Evolutionary conservation across 2,329 filamentous ascomycete species (phyloP).

Genomic region (Fonsecaea pedrosoi): DNA sequence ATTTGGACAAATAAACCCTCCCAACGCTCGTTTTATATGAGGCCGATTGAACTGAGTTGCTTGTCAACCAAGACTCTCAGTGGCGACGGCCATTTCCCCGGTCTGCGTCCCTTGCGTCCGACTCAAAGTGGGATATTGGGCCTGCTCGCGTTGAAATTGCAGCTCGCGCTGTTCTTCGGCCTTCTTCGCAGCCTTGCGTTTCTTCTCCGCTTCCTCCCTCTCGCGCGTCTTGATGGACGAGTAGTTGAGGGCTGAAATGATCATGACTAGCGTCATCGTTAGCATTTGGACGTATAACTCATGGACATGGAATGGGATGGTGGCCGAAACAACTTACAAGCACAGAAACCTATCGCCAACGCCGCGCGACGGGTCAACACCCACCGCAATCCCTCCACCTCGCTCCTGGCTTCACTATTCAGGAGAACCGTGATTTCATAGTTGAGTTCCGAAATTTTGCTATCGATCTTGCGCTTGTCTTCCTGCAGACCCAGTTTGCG

Average conservation of each 20-base stretch:
- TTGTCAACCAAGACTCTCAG: constrained; percentile 10
- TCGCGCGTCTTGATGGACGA: constrained; percentile 49
- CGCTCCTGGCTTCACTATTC: constrained; percentile 87
- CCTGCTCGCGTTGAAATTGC: constrained; percentile 13
- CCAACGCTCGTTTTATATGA: not conserved
- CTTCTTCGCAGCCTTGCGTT: constrained; percentile 46
- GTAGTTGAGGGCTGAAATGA: constrained; percentile 55
- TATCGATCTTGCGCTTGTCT: constrained; percentile 84
- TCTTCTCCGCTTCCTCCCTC: constrained; percentile 46
- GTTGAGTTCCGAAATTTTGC: constrained; percentile 89
- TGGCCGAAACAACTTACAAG: constrained; percentile 48
- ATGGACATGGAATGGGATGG: too few relatives aligned
- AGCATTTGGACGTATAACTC: not conserved
- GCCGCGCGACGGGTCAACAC: constrained; percentile 72
- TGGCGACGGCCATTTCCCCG: constrained; percentile 9
- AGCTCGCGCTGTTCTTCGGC: constrained; percentile 35
- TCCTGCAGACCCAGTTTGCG: constrained; percentile 89
- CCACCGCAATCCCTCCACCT: constrained; percentile 92
- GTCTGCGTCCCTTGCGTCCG: constrained; percentile 36
- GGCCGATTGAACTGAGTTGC: not conserved
- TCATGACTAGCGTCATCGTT: constrained; percentile 49
- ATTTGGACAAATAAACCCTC: not conserved
- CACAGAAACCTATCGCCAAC: constrained; percentile 62
- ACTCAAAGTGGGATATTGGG: constrained; percentile 28
- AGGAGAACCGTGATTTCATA: constrained; percentile 93